Evolutionary conservation across 352 stramenopile genomes (phyloP).

Genomic region (Phytophthora rubi): DNA sequence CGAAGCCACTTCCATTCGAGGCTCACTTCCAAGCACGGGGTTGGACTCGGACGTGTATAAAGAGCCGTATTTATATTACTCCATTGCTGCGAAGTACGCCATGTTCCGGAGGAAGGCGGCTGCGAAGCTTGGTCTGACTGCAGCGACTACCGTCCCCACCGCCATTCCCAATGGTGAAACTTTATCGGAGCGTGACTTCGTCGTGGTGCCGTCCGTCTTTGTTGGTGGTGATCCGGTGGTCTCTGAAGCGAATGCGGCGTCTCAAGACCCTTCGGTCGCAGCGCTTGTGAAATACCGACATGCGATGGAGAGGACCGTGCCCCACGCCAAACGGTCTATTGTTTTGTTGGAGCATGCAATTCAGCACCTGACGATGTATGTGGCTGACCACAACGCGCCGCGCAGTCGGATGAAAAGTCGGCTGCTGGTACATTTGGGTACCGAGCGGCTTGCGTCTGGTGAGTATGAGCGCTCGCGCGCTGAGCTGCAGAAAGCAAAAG

Average conservation of each 20-base stretch:
- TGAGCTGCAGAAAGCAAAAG: slow-evolving; percentile 77
- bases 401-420: slow-evolving; percentile 79
- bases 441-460: slow-evolving; percentile 70
- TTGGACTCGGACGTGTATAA: slow-evolving; percentile 87
- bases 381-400: slow-evolving; percentile 66
- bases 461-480: slow-evolving; percentile 71
- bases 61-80: slow-evolving; percentile 89
- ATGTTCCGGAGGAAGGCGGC: slow-evolving; percentile 77
- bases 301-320: slow-evolving; percentile 59
- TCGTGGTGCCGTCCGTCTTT: slow-evolving; percentile 76
- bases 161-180: slow-evolving; percentile 24
- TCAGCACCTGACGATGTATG: slow-evolving; percentile 74
- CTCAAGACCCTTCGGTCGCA: slow-evolving; percentile 53
- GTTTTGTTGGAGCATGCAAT: slow-evolving; percentile 79
- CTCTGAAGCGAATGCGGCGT: slow-evolving; percentile 44
- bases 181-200: slow-evolving; percentile 59
- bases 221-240: slow-evolving; percentile 75
- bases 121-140: slow-evolving; percentile 55
- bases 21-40: slow-evolving; percentile 53
- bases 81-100: slow-evolving; percentile 85
- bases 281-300: slow-evolving; percentile 75
- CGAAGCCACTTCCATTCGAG: slow-evolving; percentile 74
- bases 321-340: slow-evolving; percentile 78
- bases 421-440: slow-evolving; percentile 73
- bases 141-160: slow-evolving; percentile 23